These are phyloP conservation scores for Aplosporella prunicola DNA, from an alignment of 2,329 filamentous ascomycete genomes.

Conservation along the genomic window DNA sequence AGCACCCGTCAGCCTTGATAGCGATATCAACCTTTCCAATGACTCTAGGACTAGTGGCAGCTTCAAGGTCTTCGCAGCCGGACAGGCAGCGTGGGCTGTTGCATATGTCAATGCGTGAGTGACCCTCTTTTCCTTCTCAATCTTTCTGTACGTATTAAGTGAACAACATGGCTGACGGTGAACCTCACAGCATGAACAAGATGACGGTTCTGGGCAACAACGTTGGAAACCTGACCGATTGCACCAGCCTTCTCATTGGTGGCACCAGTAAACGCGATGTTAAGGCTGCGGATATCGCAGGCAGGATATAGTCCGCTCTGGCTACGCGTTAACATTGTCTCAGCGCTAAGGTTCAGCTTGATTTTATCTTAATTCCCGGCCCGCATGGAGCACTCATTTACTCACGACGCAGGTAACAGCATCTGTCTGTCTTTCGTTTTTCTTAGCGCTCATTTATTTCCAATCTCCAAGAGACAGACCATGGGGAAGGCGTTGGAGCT, in stretches of 20 bases:
- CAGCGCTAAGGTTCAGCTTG: no score
- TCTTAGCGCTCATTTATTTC: no score
- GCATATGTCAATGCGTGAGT: constrained; percentile 20
- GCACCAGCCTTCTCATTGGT: constrained; percentile 23
- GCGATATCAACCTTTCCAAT: constrained; percentile 21
- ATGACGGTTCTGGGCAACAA: constrained; percentile 28
- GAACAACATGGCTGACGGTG: no score
- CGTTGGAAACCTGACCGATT: constrained; percentile 19
- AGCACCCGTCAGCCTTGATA: constrained; percentile 12
- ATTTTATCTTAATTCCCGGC: no score
- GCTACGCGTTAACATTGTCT: no score
- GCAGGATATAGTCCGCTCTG: constrained; percentile 19
- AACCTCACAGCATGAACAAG: constrained; percentile 21
- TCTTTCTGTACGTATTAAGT: no score
- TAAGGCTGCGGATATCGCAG: constrained; percentile 20
- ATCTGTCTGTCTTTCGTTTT: no score
- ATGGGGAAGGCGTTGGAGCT: no score
- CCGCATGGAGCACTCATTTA: no score
- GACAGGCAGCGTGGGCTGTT: constrained; percentile 22
- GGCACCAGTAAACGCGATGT: constrained; percentile 25
- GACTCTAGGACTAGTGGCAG: constrained; percentile 19
- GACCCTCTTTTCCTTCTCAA: not conserved
- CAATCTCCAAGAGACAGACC: no score
- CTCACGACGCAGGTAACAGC: no score
- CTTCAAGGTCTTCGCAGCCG: constrained; percentile 15